A percentile compares a stretch with the other conserved stretches of the same genome.
phyloP scores from a whole-genome alignment of 2,329 filamentous ascomycete genomes.

The Magnaporthiopsis poae region DNA sequence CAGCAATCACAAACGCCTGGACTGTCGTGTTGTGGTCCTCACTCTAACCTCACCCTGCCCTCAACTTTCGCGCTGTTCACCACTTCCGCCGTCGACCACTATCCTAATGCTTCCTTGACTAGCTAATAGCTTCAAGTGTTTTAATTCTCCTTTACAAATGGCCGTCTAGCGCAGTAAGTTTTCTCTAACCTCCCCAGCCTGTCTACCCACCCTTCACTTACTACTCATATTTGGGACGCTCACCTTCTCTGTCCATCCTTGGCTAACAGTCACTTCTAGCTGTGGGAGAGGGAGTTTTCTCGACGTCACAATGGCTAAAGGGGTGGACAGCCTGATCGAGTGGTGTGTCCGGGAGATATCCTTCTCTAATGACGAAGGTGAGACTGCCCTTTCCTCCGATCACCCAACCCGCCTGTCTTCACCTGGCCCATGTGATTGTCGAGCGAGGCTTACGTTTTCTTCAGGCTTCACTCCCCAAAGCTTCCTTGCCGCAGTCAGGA shows the following conservation, averaged over 20 bases:
- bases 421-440: background rate
- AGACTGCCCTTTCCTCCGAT: slow-evolving; percentile 14
- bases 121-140: background rate
- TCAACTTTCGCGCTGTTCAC: background rate
- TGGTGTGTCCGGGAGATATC: slow-evolving; percentile 34
- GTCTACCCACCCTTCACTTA: background rate
- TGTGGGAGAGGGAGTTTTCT: background rate
- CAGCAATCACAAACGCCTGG: background rate
- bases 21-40: background rate
- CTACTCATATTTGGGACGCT: background rate
- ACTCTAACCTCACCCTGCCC: background rate
- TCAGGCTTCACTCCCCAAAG: slow-evolving; percentile 15
- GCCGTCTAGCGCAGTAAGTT: background rate
- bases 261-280: background rate
- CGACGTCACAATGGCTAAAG: slow-evolving; percentile 23
- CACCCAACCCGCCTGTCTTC: background rate
- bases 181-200: too few relatives aligned
- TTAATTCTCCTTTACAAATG: background rate
- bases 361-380: slow-evolving; percentile 32
- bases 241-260: background rate
- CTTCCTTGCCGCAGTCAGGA: slow-evolving; percentile 15
- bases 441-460: background rate
- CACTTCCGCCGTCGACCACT: background rate
- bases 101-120: background rate
- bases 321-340: slow-evolving; percentile 36